Evolutionary conservation across 495 filamentous ascomycete genomes (phyloP).

Genomic region (Aspergillus egyptiacus): DNA sequence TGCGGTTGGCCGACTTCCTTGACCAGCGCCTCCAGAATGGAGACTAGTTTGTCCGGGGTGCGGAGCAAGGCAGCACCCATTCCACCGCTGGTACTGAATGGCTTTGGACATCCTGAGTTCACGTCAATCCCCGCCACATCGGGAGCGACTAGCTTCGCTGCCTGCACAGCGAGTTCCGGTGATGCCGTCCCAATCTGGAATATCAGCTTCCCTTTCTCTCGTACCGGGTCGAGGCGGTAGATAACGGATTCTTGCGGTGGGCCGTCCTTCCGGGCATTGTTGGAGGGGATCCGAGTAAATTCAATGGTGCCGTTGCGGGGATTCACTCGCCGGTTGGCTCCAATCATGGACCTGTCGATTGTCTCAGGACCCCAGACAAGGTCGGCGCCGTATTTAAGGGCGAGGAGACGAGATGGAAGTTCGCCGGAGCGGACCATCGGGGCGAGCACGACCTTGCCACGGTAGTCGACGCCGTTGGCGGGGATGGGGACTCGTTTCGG

Average conservation of each 20-base stretch:
- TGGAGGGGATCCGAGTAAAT: conserved; percentile 69
- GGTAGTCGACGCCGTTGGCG: conserved; percentile 82
- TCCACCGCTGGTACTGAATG: conserved; percentile 82
- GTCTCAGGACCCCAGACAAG: conserved; percentile 98
- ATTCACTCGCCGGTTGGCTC: conserved; percentile 70
- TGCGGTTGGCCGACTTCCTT: conserved; percentile 65
- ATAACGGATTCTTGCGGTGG: conserved; percentile 63
- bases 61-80: conserved; percentile 91
- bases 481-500: conserved; percentile 69
- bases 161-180: conserved; percentile 73
- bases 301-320: conserved; percentile 70
- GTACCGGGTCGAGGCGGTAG: conserved; percentile 72
- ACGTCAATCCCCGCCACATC: conserved; percentile 94
- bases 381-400: conserved; percentile 92
- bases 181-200: conserved; percentile 88
- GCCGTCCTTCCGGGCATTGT: conserved; percentile 46
- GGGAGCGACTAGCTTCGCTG: conserved; percentile 71
- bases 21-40: conserved; percentile 77
- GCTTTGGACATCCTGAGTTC: conserved; percentile 95
- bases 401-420: conserved; percentile 77
- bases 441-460: conserved; percentile 86
- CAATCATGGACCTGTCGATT: conserved; percentile 84
- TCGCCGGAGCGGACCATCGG: conserved; percentile 98
- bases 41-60: conserved; percentile 72
- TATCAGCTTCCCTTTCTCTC: conserved; percentile 66